These are phyloP conservation scores for Capsicum rhomboideum DNA, from an alignment of 257 asterid species.

Conservation along the genomic window DNA sequence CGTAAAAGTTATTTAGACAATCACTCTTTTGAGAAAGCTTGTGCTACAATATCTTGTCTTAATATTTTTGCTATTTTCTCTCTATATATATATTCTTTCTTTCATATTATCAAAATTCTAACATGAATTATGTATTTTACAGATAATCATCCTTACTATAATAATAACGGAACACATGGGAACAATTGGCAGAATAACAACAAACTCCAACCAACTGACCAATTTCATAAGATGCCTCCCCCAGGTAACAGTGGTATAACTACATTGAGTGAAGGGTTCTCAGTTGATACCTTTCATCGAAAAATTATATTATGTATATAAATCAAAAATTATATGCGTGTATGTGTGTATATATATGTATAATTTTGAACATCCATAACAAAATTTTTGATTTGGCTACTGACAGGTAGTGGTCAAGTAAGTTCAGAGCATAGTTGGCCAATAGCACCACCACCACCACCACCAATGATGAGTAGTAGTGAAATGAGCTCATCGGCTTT, in stretches of 20 bases:
- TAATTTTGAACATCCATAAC: not conserved
- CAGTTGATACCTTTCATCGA: too few relatives aligned
- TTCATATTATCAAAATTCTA: not conserved
- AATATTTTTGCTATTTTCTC: not conserved
- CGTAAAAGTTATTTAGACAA: not conserved
- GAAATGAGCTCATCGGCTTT: slow-evolving; percentile 51
- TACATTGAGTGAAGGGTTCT: too few relatives aligned
- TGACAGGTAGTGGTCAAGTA: slow-evolving; percentile 25
- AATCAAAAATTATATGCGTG: not conserved
- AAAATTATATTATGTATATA: too few relatives aligned
- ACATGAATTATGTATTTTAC: not conserved
- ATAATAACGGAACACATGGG: slow-evolving; percentile 20
- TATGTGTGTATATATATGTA: too few relatives aligned
- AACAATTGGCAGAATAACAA: slow-evolving; percentile 30
- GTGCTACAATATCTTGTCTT: not conserved
- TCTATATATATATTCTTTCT: not conserved
- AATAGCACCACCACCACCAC: slow-evolving; percentile 63
- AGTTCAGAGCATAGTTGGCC: slow-evolving; percentile 71
- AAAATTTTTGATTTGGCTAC: not conserved
- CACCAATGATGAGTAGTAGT: slow-evolving; percentile 56
- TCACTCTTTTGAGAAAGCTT: not conserved
- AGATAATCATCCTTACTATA: slow-evolving; percentile 23
- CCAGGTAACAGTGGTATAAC: not conserved
- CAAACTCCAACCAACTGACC: slow-evolving; percentile 24
- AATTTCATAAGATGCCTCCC: slow-evolving; percentile 37